These are phyloP conservation scores for Verticillium alfalfae DNA, from an alignment of 2,329 filamentous ascomycete species.

Conservation along the genomic window DNA sequence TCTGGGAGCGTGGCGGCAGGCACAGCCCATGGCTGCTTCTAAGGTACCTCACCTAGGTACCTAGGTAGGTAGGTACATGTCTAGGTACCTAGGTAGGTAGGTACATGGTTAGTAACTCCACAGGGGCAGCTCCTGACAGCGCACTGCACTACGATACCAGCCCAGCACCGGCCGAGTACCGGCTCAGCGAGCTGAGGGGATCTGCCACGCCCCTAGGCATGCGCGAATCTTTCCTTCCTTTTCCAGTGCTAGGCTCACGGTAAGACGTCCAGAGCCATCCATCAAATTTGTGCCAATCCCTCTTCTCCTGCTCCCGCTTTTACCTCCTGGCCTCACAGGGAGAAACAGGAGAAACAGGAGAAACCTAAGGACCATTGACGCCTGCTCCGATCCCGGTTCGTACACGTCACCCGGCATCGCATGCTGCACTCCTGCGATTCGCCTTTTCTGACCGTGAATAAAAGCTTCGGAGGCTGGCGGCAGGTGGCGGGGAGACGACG, in stretches of 20 bases:
- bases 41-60: too few species aligned
- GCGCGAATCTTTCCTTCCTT: background rate
- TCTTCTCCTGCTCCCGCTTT: background rate
- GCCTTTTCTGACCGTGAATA: background rate
- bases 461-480: background rate
- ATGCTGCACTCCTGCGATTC: background rate
- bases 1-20: too few species aligned
- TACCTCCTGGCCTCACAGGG: background rate
- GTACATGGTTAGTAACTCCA: too few species aligned
- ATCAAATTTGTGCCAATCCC: background rate
- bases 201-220: background rate
- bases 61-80: too few species aligned
- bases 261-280: background rate
- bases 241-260: background rate
- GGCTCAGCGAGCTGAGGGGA: too few species aligned
- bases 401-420: background rate
- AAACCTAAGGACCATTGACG: background rate
- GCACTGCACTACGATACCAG: too few species aligned
- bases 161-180: too few species aligned
- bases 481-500: background rate
- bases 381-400: background rate
- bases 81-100: too few species aligned
- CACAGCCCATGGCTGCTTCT: too few species aligned
- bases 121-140: too few species aligned
- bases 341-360: background rate